A percentile compares a stretch with the other conserved stretches of the same genome.
Evolutionary conservation across 2,329 filamentous ascomycete genomes (phyloP).

Genomic region (Dichotomopilus funicola): DNA sequence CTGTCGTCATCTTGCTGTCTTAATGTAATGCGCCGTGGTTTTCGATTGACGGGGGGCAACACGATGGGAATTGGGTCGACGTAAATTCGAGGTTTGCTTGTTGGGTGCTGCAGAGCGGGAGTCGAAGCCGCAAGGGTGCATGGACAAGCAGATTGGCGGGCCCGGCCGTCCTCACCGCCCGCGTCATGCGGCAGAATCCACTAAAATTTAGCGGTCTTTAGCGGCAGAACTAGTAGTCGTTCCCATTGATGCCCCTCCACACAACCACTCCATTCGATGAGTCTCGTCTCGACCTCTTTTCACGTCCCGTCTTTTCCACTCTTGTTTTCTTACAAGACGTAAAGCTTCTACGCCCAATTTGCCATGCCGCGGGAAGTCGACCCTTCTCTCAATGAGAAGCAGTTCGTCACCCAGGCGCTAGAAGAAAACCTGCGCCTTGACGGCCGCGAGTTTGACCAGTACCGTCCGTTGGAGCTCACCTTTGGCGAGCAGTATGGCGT

Average conservation of each 20-base stretch:
- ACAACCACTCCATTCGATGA: not conserved
- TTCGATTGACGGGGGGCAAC: not conserved
- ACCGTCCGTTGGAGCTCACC: constrained; percentile 66
- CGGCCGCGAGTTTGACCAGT: constrained; percentile 73
- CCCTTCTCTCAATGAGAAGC: constrained; percentile 80
- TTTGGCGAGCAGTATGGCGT: constrained; percentile 92
- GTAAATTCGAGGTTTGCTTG: not conserved
- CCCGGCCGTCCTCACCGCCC: constrained; percentile 15
- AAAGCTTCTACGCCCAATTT: constrained; percentile 5
- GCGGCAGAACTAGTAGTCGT: constrained; percentile 20
- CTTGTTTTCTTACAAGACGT: not conserved
- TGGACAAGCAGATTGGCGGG: constrained; percentile 6
- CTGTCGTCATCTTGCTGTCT: constrained; percentile 50
- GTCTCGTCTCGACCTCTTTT: not conserved
- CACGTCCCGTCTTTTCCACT: not conserved
- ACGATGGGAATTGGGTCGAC: not conserved
- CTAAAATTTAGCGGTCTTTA: constrained; percentile 23
- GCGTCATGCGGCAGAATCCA: constrained; percentile 22
- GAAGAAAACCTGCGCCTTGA: constrained; percentile 77
- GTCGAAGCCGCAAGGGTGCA: constrained; percentile 10
- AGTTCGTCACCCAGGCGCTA: constrained; percentile 78
- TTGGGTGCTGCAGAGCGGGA: not conserved
- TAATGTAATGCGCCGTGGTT: not conserved
- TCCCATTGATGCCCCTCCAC: constrained; percentile 14
- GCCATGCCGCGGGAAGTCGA: constrained; percentile 89